These are phyloP conservation scores for Psilocybe tampanensis DNA, from an alignment of 768 basidiomycete species.

Conservation along the genomic window DNA sequence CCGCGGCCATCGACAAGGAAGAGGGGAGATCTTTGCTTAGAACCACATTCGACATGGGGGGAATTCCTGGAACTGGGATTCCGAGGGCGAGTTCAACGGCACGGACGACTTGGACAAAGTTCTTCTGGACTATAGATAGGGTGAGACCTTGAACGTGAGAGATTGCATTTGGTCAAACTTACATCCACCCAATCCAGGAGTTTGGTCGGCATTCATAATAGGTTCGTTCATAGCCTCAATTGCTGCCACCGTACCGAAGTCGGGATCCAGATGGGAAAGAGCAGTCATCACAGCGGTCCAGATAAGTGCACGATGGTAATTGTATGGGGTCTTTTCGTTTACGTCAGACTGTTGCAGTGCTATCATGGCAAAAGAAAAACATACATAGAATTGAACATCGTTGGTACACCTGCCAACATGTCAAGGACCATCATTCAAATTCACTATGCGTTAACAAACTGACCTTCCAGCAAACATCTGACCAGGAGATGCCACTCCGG, in stretches of 20 bases:
- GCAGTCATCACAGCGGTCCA: slow-evolving; percentile 84
- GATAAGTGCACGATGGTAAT: slow-evolving; percentile 77
- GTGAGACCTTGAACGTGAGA: slow-evolving; percentile 3
- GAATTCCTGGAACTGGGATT: slow-evolving; percentile 41
- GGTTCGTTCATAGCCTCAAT: slow-evolving; percentile 83
- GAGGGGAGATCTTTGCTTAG: slow-evolving; percentile 25
- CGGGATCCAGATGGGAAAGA: slow-evolving; percentile 68
- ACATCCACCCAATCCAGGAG: slow-evolving; percentile 76
- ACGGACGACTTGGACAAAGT: slow-evolving; percentile 71
- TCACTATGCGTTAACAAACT: slow-evolving; percentile 14
- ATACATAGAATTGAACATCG: slow-evolving; percentile 74
- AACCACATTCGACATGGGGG: slow-evolving; percentile 16
- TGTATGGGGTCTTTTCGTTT: slow-evolving; percentile 55
- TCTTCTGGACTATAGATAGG: slow-evolving; percentile 54
- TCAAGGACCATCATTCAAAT: neutral
- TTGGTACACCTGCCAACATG: slow-evolving; percentile 56
- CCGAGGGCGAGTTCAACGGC: slow-evolving; percentile 65
- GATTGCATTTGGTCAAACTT: slow-evolving; percentile 22
- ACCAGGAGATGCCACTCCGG: slow-evolving; percentile 62
- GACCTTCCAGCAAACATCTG: slow-evolving; percentile 75
- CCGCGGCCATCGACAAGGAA: slow-evolving; percentile 24
- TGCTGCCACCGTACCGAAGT: slow-evolving; percentile 64
- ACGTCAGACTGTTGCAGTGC: neutral
- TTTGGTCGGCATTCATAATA: slow-evolving; percentile 67
- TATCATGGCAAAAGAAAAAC: slow-evolving; percentile 1